Evolutionary conservation across 2,329 filamentous ascomycete genomes (phyloP), one percentile per base, ranked within the genome.

Genomic region (Tolypocladium pustulatum): DNA sequence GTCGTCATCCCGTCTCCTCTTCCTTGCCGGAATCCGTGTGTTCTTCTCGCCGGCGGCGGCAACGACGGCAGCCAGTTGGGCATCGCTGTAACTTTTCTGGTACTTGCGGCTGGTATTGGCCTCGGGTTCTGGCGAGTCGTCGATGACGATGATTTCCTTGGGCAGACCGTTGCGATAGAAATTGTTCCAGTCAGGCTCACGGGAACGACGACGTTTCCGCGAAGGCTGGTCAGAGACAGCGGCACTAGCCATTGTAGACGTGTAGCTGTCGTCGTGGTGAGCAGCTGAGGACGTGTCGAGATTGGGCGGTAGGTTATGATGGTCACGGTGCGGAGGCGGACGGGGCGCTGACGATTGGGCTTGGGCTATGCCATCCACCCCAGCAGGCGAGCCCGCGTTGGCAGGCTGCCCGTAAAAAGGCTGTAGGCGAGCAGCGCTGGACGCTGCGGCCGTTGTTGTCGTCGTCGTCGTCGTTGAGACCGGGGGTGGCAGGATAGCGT

Each of bases 121-220:
- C 60, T 82, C 78, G 58, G 81, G 79, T 59, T 82, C 80, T 56
- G 88, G 88, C 5, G 84, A 85, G 71, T 92, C 87, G 71, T 88
- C 85, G 67, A 94, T 94, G 66, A 93, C 85, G 68, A 94, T 93
- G 69, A 94, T 85, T 75, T 94, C 90, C 70, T 90, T 88, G 30
- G 90, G 90, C 32, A 91, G 76, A 4, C 90, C 90, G 71, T 93
- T 92, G 70, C 87, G 88, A 72, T 92, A 93, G 69, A 92, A 94
- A 63, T 81, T 84, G 59, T 82, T 79, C 90, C 90, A 94, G 73
- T 94, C 86, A 55, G 89, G 88, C 64, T 85, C 80, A 70, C 81
- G 81, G 62, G 80, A 83, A 61, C 81, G 80, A 64, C 81, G 77
- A 64, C 81, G 77, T 69, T 84, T 85, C 63, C 78, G 69, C 40